Base-by-base conservation (phyloP, 192 early-diverging fungal genomes). In the Umbelopsis isabellina region DNA sequence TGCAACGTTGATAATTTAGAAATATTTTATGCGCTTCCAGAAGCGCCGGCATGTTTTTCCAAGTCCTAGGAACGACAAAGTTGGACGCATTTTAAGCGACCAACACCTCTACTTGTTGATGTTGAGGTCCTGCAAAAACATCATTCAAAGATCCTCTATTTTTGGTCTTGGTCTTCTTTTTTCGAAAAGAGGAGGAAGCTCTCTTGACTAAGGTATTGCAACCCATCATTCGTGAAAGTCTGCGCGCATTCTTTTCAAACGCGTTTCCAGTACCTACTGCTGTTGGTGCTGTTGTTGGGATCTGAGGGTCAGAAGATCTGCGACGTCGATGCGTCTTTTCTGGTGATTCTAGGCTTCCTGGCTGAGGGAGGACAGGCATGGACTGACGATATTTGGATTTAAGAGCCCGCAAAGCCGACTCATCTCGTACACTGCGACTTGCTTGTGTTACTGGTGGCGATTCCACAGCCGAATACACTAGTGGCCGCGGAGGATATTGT, bases 401-500 rank as follows among this genome's bases (percentile, higher is more conserved):
- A 18, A 61, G 55, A 35, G 27, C 30, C 27, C 25, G 25, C 48
- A 49, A 10, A 49, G 48, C 18, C 18, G 55, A 11, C 27, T 61
- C 55, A 18, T 61, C 66, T 46, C 45, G 25, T 25, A 46, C 45
- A 21, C 48, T 67, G 61, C 61, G 61, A 44, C 6, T n/a, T 33
- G 49, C 22, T 45, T 48, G 51, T 11, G 33, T 37, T 70, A 37
- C 21, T 51, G 48, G 16, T 58, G 61, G 37, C 72, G n/a, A 66
- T 45, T 78, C 76, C 4, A 78, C 72, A 37, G 76, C 72, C 10
- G 76, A 69, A 35, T 78, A 78, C 25, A 61, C 66, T 9, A 78
- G 49, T 22, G 76, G 76, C 44, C 64, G 67, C 3, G 76, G 76
- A 45, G 76, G 76, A 47, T 78, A 78, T 50, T 78, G 68, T 4